Evolutionary conservation across 768 basidiomycete genomes (phyloP).

Genomic region (Trichaptum fuscoviolaceum): DNA sequence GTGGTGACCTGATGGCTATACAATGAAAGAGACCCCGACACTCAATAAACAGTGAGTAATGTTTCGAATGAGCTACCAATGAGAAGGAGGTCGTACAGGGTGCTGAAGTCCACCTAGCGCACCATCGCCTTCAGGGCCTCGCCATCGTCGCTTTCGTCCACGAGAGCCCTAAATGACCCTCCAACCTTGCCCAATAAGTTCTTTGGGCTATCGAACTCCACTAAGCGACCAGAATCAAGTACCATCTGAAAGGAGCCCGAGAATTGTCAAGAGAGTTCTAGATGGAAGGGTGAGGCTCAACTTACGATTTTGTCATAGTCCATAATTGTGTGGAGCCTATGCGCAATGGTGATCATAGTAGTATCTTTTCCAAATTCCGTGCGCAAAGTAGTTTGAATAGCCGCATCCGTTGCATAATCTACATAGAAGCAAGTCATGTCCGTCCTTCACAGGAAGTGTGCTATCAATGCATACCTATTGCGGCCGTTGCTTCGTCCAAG

Average conservation of each 20-base stretch:
- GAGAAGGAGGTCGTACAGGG: too few relatives aligned
- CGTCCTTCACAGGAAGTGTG: not conserved
- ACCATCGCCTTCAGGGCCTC: too few relatives aligned
- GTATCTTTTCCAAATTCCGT: slow-evolving; percentile 18
- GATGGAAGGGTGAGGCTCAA: not conserved
- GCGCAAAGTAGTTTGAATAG: slow-evolving; percentile 32
- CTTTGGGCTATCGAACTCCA: slow-evolving; percentile 69
- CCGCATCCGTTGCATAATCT: slow-evolving; percentile 31
- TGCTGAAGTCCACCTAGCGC: too few relatives aligned
- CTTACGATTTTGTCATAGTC: slow-evolving; percentile 15
- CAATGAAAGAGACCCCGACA: too few relatives aligned
- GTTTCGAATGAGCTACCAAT: too few relatives aligned
- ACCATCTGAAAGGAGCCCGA: slow-evolving; percentile 35
- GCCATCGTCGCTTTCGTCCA: too few relatives aligned
- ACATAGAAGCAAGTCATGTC: slow-evolving; percentile 12
- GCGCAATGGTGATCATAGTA: slow-evolving; percentile 36
- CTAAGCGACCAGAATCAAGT: slow-evolving; percentile 61
- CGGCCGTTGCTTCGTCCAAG: slow-evolving; percentile 75
- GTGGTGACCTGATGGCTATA: too few relatives aligned
- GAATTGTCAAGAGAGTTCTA: not conserved
- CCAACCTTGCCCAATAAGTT: slow-evolving; percentile 48
- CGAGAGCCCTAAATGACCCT: slow-evolving; percentile 48
- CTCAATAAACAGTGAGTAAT: too few relatives aligned
- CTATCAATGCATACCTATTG: slow-evolving; percentile 43
- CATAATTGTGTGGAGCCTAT: slow-evolving; percentile 21